Base-by-base conservation (phyloP, 2,329 filamentous ascomycete genomes). In the Coleophoma crateriformis region DNA sequence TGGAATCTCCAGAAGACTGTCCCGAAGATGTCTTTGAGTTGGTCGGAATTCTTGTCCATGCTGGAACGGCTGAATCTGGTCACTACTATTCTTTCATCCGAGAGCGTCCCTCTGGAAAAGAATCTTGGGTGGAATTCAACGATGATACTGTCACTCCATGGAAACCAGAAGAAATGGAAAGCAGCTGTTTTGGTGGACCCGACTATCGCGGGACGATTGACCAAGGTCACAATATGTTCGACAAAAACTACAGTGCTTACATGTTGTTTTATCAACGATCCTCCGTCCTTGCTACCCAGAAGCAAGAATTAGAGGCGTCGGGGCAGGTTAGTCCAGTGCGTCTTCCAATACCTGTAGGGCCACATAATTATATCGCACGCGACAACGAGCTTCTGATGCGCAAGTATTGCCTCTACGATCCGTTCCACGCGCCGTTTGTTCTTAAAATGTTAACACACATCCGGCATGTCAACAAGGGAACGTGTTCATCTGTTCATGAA, bases 11-110 rank as follows among this genome's bases (percentile, higher is more conserved):
- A 1, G 67, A 73, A 3, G 71, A 77, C 3, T 68, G 70, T 4
- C 68, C 80, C 41, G 78, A 85, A 37, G 94, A 99, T 66, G 67
- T 88, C 1, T 99, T 97, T 61, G 90, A 96, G 67, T 78, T 99
- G 3, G 91, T 96, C n/a, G 94, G 94, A 3, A 82, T 99, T 42
- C 81, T 99, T 15, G 90, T 99, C 2, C 94, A 99, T 65, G 87
- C 88, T 13, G 94, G 94, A 14, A 95, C 88, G 3, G 90, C 92
- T 12, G 90, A 96, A 63, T 92, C 90, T 27, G 94, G 94, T 0
- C 94, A 99, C 66, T 99, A 99, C 69, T 97, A 96, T 69, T 97
- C 92, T 0, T 97, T 90, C 65, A 90, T 95, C 55, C 87, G 90
- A 47, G 87, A 96, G 65, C 80, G 90, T 15, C 82, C 88, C 17